Evolutionary conservation across 352 stramenopile species (phyloP).

Genomic region (Peronosclerospora sorghi): DNA sequence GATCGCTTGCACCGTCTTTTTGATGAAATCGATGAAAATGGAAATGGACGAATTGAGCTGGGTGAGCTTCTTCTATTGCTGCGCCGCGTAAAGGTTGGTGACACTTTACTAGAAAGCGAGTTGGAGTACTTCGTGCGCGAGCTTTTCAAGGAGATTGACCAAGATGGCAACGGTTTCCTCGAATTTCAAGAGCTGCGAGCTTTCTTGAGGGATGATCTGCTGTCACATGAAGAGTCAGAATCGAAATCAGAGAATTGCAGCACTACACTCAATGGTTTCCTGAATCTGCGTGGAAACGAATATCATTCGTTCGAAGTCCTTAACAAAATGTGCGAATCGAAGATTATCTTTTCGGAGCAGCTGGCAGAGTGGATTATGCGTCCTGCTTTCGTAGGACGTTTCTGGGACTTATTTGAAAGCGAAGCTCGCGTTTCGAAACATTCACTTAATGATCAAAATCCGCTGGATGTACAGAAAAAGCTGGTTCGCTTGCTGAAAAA

Average conservation of each 20-base stretch:
- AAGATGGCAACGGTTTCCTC: constrained; percentile 83
- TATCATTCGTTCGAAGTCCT: constrained; percentile 55
- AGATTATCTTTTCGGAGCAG: constrained; percentile 32
- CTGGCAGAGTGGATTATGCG: constrained; percentile 39
- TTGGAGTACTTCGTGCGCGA: constrained; percentile 51
- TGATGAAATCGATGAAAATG: constrained; percentile 60
- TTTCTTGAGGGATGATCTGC: constrained; percentile 42
- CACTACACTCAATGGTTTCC: constrained; percentile 36
- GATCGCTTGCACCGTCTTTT: constrained; percentile 48
- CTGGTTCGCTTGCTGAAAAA: constrained; percentile 58
- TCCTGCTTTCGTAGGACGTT: constrained; percentile 32
- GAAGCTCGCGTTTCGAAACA: constrained; percentile 40
- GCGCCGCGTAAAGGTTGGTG: constrained; percentile 50
- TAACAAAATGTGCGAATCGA: constrained; percentile 44
- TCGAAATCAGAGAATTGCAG: constrained; percentile 21
- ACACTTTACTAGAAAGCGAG: constrained; percentile 51
- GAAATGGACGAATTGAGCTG: constrained; percentile 53
- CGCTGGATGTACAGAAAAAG: constrained; percentile 62
- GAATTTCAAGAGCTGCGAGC: constrained; percentile 93
- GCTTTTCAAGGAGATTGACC: constrained; percentile 88
- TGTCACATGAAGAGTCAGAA: constrained; percentile 19
- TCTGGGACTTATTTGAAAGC: constrained; percentile 52
- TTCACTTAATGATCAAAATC: constrained; percentile 28
- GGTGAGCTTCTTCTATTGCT: constrained; percentile 51
- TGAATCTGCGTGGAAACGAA: constrained; percentile 59